Base-by-base conservation (phyloP, 176 grass and related monocot genomes). In the Lolium rigidum region DNA sequence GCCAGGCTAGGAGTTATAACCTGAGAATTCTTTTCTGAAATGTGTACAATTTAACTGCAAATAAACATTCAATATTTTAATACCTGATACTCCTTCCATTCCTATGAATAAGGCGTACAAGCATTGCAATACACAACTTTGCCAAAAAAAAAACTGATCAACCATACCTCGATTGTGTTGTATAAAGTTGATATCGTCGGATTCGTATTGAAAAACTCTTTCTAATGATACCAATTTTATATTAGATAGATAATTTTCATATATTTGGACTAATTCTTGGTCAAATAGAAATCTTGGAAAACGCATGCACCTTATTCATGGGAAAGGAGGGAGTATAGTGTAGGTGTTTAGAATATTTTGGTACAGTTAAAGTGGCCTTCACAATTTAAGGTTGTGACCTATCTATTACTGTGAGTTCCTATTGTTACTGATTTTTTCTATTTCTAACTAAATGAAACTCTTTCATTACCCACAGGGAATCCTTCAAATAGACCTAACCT, bases 401-500 rank as follows among this genome's bases (percentile, higher is more conserved):
- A n/a, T 77, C 26, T 77, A 38, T 81, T 58, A 59, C 14, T 31
- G 46, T 67, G 12, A 21, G 28, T 76, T 57, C 0, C 4, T 80
- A 21, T 57, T 59, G 49, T 43, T 76, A 18, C 38, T 61, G 12
- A n/a, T 58, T 76, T 35, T 35, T 46, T 1, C 43, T 52, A 21
- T 68, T 68, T 84, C 47, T 80, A 52, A 87, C 39, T 69, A 50
- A 28, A 68, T 39, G 26, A 20, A 67, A 57, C 79, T 59, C 21
- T 43, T 78, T 39, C 55, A 31, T 70, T 43, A 78, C 15, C 13
- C 66, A 78, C 87, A 98, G 95, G 47, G 49, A n/a, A 90, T 31
- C 43, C 59, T 20, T 15, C 50, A 50, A 85, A 21, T 22, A 81
- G 85, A 52, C 82, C 76, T 55, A 90, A 94, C 15, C 82, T 98